phyloP scores from a whole-genome alignment of 2,329 filamentous ascomycete genomes.

The Cadophora sp. region DNA sequence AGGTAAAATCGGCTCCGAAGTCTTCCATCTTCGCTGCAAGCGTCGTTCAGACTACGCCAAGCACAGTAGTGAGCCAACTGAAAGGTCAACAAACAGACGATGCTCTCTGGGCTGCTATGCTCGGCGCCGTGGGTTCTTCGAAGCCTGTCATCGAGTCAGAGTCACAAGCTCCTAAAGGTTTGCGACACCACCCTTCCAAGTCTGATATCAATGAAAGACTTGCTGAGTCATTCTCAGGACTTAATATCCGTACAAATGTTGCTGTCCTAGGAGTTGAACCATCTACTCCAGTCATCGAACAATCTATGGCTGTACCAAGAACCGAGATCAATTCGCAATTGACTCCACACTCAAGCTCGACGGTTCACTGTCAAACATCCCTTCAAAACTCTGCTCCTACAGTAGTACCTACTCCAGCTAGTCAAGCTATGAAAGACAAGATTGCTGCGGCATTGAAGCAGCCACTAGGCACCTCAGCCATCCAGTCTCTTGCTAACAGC shows the following conservation, averaged over 20 bases:
- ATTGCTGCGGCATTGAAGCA: conserved; percentile 5
- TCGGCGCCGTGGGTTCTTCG: not conserved
- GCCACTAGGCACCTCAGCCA: not conserved
- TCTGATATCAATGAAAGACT: conserved; percentile 19
- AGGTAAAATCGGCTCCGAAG: not conserved
- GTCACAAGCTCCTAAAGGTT: conserved; percentile 7
- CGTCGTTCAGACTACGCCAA: not conserved
- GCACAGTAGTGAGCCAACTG: not conserved
- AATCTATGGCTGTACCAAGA: not conserved
- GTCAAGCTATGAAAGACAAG: conserved; percentile 13
- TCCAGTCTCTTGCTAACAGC: not conserved
- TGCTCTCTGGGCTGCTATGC: conserved; percentile 2
- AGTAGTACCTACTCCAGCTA: not conserved
- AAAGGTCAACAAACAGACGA: conserved; percentile 5
- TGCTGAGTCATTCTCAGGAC: conserved; percentile 17
- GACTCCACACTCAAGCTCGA: not conserved
- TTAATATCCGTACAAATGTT: not conserved
- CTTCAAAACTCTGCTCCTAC: not conserved
- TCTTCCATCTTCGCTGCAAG: not conserved
- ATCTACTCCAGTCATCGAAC: not conserved
- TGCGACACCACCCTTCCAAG: conserved; percentile 2
- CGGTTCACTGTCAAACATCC: not conserved
- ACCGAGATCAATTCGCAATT: not conserved
- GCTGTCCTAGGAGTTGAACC: not conserved
- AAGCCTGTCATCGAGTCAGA: conserved; percentile 5